phyloP scores from a whole-genome alignment of 2,329 filamentous ascomycete genomes.

The Phialophora expanda region DNA sequence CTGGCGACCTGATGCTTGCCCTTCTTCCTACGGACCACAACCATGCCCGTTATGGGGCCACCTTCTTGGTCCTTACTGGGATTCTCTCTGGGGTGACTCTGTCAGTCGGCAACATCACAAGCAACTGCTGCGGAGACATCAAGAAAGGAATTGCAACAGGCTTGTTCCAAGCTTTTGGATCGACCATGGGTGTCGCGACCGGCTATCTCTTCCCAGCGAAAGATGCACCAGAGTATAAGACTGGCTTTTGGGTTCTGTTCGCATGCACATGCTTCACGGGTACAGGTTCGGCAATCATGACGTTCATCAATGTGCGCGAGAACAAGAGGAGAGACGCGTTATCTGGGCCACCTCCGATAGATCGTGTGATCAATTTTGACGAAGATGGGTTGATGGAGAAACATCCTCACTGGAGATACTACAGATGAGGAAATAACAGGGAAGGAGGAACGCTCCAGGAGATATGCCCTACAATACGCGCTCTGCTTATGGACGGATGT shows the following conservation, averaged over 20 bases:
- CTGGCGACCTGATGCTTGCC: slow-evolving; percentile 24
- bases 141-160: slow-evolving; percentile 27
- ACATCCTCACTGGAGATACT: slow-evolving; percentile 29
- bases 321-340: slow-evolving; percentile 19
- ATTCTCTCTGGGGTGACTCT: slow-evolving; percentile 28
- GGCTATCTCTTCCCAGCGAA: slow-evolving; percentile 23
- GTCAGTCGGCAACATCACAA: slow-evolving; percentile 26
- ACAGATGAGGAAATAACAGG: slow-evolving; percentile 8
- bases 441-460: background rate
- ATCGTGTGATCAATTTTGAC: slow-evolving; percentile 25
- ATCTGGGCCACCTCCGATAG: slow-evolving; percentile 20
- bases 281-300: slow-evolving; percentile 22
- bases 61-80: slow-evolving; percentile 25
- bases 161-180: slow-evolving; percentile 27
- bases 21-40: slow-evolving; percentile 21
- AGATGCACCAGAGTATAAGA: slow-evolving; percentile 25
- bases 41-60: slow-evolving; percentile 23
- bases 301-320: slow-evolving; percentile 24
- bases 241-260: slow-evolving; percentile 26
- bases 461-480: background rate
- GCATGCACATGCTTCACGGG: slow-evolving; percentile 25
- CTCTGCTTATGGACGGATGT: background rate
- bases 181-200: slow-evolving; percentile 28
- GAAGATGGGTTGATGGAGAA: slow-evolving; percentile 30
- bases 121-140: slow-evolving; percentile 29